Percentiles rank a stretch among this genome's conserved stretches.
These are phyloP conservation scores for Spinellus fusiger DNA, from an alignment of 192 early-diverging fungal genomes.

Conservation along the genomic window DNA sequence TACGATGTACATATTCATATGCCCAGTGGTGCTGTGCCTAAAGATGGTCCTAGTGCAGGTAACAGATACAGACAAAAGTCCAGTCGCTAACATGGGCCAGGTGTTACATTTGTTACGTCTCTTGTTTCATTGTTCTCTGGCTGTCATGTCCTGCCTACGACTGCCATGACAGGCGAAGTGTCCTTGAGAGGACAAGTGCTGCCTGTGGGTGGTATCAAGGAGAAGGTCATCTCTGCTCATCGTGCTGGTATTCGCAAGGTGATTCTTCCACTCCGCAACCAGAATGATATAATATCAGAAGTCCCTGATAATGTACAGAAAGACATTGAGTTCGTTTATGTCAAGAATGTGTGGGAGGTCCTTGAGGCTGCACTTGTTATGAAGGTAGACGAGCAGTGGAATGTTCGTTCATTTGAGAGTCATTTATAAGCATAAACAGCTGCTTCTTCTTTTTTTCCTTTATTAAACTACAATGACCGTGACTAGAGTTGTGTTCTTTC, in stretches of 20 bases:
- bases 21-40: constrained; percentile 71
- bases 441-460: neutral
- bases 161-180: constrained; percentile 85
- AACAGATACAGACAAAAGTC: constrained; percentile 8
- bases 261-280: constrained; percentile 65
- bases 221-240: constrained; percentile 81
- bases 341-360: constrained; percentile 58
- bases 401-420: constrained; percentile 24
- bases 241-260: constrained; percentile 69
- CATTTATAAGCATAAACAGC: constrained; percentile 14
- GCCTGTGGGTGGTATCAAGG: constrained; percentile 83
- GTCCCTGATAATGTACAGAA: constrained; percentile 61
- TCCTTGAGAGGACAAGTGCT: constrained; percentile 76
- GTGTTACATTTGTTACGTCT: constrained; percentile 68
- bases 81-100: neutral
- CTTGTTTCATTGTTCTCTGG: constrained; percentile 71
- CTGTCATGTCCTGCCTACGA: constrained; percentile 43
- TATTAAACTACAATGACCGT: too few relatives aligned
- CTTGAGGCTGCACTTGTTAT: constrained; percentile 51
- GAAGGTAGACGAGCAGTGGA: constrained; percentile 14
- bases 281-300: constrained; percentile 63
- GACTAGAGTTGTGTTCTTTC: too few relatives aligned
- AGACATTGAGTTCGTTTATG: constrained; percentile 69
- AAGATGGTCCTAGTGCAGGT: constrained; percentile 76
- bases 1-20: constrained; percentile 86